Percentiles rank a stretch among this genome's conserved stretches.
Conservation (phyloP, 352 stramenopile genomes). For the Phytophthora hybrid region DNA sequence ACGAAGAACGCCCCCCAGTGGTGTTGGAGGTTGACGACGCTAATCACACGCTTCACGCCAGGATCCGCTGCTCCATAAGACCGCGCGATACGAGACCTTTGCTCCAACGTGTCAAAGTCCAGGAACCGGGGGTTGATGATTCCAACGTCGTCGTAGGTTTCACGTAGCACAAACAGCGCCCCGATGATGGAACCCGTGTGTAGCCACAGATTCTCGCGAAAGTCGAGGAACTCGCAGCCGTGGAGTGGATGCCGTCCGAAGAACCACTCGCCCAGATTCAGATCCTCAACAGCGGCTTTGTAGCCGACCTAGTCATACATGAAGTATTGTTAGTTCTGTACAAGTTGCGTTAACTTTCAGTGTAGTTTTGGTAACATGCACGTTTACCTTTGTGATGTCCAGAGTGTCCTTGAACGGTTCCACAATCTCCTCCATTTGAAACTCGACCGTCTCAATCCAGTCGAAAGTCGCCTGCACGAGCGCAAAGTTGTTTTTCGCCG, state of each 20-base stretch:
- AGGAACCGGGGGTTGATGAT: slow-evolving; percentile 8
- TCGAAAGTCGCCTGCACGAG: slow-evolving; percentile 10
- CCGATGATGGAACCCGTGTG: slow-evolving; percentile 15
- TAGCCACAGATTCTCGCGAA: slow-evolving; percentile 17
- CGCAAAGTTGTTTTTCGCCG: slow-evolving; percentile 11
- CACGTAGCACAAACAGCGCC: slow-evolving; percentile 3
- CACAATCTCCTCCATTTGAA: not conserved
- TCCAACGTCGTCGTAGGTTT: slow-evolving; percentile 11
- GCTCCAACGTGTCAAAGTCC: slow-evolving; percentile 15
- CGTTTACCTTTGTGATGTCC: slow-evolving; percentile 13
- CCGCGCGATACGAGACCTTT: not conserved
- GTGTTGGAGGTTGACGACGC: slow-evolving; percentile 10
- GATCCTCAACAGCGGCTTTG: slow-evolving; percentile 7
- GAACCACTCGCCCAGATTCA: slow-evolving; percentile 10
- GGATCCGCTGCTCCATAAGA: not conserved
- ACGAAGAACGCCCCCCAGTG: slow-evolving; percentile 13
- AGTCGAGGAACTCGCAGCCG: slow-evolving; percentile 15
- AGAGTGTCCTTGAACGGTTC: slow-evolving; percentile 9
- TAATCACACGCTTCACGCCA: slow-evolving; percentile 1
- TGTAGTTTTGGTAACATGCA: not conserved
- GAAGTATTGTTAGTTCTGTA: slow-evolving; percentile 2
- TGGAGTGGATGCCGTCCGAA: slow-evolving; percentile 2
- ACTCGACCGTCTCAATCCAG: slow-evolving; percentile 22
- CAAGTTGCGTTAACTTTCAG: slow-evolving; percentile 6
- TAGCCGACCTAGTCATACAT: not conserved